These are phyloP conservation scores for Desmodesmus armatus DNA, from an alignment of 139 green algal genomes.

Conservation along the genomic window DNA sequence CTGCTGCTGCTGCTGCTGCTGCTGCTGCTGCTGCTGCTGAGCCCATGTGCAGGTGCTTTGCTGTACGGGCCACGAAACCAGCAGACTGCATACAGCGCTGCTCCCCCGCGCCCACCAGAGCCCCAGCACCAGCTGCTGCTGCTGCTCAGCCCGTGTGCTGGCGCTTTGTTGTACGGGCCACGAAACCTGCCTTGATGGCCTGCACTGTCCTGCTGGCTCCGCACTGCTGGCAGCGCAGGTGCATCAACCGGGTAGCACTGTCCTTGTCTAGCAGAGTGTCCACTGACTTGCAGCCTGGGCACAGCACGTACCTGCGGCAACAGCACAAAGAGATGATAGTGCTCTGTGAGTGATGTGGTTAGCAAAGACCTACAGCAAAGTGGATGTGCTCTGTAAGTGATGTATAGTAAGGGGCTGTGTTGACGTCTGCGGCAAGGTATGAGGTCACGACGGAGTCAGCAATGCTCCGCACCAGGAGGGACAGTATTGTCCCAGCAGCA, in stretches of 20 bases:
- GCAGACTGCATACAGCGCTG: conserved; percentile 20
- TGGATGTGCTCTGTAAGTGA: too few relatives aligned
- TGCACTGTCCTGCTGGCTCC: conserved; percentile 88
- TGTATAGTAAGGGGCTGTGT: too few relatives aligned
- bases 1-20: background rate
- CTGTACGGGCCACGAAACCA: conserved; percentile 91
- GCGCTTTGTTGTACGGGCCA: conserved; percentile 77
- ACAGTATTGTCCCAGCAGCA: background rate
- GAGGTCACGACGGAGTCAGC: too few relatives aligned
- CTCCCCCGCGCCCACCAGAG: too few relatives aligned
- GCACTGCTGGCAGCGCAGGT: conserved; percentile 94
- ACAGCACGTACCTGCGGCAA: conserved; percentile 96
- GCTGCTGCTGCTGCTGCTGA: background rate
- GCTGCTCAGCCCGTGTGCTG: conserved; percentile 26
- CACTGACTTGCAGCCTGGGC: conserved; percentile 95
- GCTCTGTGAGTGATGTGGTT: too few relatives aligned
- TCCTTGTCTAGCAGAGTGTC: conserved; percentile 96
- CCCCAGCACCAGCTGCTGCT: background rate
- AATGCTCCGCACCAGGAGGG: too few relatives aligned
- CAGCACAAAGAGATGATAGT: too few relatives aligned
- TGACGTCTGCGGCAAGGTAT: too few relatives aligned
- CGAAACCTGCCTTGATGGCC: conserved; percentile 96
- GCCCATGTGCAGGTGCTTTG: conserved; percentile 31
- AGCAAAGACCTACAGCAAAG: too few relatives aligned
- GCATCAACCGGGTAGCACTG: conserved; percentile 89